Percentiles rank a stretch among this genome's conserved stretches.
Evolutionary conservation across 352 stramenopile species (phyloP).

Genomic region (Globisporangium carolinianum): DNA sequence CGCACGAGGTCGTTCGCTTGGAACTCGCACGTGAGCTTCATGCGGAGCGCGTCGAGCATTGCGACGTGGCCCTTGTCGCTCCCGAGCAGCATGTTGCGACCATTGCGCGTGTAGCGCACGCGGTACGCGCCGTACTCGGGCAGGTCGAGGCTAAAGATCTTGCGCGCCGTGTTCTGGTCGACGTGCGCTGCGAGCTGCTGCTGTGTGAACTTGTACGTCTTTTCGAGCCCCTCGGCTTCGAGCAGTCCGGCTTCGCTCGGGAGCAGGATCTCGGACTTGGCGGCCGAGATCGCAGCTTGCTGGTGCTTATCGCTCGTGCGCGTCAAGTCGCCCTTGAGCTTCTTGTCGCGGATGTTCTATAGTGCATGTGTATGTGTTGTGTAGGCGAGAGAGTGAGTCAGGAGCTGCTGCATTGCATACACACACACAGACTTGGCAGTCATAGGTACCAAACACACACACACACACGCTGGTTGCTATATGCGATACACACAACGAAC

Average conservation of each 20-base stretch:
- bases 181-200: slow-evolving; percentile 78
- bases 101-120: slow-evolving; percentile 94
- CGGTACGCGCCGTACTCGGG: slow-evolving; percentile 90
- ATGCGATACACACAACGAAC: slow-evolving; percentile 4
- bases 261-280: slow-evolving; percentile 89
- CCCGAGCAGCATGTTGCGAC: slow-evolving; percentile 91
- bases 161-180: slow-evolving; percentile 91
- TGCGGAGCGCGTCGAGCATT: slow-evolving; percentile 91
- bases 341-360: slow-evolving; percentile 82
- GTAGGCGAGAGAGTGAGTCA: not conserved
- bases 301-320: slow-evolving; percentile 74
- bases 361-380: not conserved
- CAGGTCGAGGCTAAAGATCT: slow-evolving; percentile 95
- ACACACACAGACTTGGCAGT: not conserved
- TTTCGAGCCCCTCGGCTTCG: slow-evolving; percentile 95
- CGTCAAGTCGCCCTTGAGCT: slow-evolving; percentile 71
- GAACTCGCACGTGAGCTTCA: slow-evolving; percentile 91
- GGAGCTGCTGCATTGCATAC: too few relatives aligned
- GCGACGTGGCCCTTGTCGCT: slow-evolving; percentile 93
- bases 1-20: slow-evolving; percentile 92
- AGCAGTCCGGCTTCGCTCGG: slow-evolving; percentile 81
- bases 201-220: slow-evolving; percentile 95
- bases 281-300: slow-evolving; percentile 77
- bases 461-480: not conserved
- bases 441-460: not conserved